These are phyloP conservation scores for Nigrospora osmanthi DNA, from an alignment of 2,329 filamentous ascomycete genomes.

Conservation along the genomic window DNA sequence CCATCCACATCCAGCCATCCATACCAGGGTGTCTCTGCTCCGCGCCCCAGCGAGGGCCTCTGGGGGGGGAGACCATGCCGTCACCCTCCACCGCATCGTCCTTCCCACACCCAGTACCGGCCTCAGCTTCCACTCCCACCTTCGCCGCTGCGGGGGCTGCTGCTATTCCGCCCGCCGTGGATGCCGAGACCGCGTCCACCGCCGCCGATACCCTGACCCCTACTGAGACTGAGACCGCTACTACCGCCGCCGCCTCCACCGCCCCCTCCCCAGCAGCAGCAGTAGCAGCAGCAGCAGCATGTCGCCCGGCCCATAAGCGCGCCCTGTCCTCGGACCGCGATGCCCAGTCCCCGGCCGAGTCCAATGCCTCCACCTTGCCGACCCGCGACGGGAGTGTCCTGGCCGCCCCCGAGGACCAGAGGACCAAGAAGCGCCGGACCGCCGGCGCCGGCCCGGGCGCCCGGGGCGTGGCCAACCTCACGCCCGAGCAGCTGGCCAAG, in stretches of 20 bases:
- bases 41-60: too few species aligned
- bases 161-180: too few species aligned
- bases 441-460: conserved; percentile 25
- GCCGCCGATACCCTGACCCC: too few species aligned
- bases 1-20: too few species aligned
- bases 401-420: conserved; percentile 13
- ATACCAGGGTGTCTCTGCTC: too few species aligned
- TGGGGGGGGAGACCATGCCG: not conserved
- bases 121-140: too few species aligned
- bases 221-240: not conserved
- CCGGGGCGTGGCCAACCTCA: conserved; percentile 54
- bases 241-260: conserved; percentile 2
- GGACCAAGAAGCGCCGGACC: conserved; percentile 37
- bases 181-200: too few species aligned
- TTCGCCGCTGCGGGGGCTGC: too few species aligned
- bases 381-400: conserved; percentile 3
- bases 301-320: conserved; percentile 12
- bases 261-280: not conserved
- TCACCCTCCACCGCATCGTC: not conserved
- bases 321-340: conserved; percentile 11
- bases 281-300: not conserved
- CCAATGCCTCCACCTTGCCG: conserved; percentile 9
- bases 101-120: not conserved
- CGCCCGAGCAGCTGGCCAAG: conserved; percentile 67
- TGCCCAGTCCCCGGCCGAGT: conserved; percentile 14